Evolutionary conservation across 331 rosid species (phyloP).

Genomic region (Phaseolus coccineus): DNA sequence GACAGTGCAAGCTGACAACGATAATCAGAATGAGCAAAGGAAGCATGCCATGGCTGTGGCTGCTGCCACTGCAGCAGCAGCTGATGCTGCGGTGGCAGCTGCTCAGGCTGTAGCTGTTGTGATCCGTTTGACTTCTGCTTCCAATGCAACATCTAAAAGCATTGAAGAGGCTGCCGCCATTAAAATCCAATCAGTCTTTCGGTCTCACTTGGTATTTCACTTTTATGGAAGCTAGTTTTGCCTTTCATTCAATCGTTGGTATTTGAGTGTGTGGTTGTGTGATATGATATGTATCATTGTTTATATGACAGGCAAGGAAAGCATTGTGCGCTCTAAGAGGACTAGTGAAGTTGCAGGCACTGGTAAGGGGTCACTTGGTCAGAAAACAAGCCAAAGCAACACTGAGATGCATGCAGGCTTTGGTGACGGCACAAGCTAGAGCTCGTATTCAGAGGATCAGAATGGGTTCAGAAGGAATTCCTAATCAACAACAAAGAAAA

Average conservation of each 20-base stretch:
- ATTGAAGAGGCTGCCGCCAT: constrained; percentile 75
- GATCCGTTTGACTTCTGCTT: constrained; percentile 57
- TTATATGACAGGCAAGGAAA: constrained; percentile 75
- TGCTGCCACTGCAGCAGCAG: constrained; percentile 65
- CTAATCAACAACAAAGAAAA: constrained; percentile 55
- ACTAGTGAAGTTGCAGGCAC: constrained; percentile 88
- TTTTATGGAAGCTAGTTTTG: constrained; percentile 8
- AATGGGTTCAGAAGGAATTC: constrained; percentile 56
- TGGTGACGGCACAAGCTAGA: constrained; percentile 89
- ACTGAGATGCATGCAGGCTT: constrained; percentile 92
- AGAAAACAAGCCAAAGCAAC: constrained; percentile 85
- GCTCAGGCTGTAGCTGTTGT: constrained; percentile 80
- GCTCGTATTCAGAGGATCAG: constrained; percentile 85
- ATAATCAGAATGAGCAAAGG: constrained; percentile 62
- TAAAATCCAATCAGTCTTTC: constrained; percentile 79
- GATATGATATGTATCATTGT: constrained; percentile 14
- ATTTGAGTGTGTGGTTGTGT: not conserved
- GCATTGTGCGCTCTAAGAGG: constrained; percentile 87
- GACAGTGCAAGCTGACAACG: constrained; percentile 42
- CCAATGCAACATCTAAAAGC: constrained; percentile 48
- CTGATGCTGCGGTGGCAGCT: constrained; percentile 71
- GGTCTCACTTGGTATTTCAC: constrained; percentile 77
- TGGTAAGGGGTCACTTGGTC: constrained; percentile 91
- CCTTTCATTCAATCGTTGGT: not conserved
- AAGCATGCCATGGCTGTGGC: constrained; percentile 79